These are phyloP conservation scores for Apiotrichum gamsii DNA, from an alignment of 1,284 basidiomycete genomes.

Conservation along the genomic window DNA sequence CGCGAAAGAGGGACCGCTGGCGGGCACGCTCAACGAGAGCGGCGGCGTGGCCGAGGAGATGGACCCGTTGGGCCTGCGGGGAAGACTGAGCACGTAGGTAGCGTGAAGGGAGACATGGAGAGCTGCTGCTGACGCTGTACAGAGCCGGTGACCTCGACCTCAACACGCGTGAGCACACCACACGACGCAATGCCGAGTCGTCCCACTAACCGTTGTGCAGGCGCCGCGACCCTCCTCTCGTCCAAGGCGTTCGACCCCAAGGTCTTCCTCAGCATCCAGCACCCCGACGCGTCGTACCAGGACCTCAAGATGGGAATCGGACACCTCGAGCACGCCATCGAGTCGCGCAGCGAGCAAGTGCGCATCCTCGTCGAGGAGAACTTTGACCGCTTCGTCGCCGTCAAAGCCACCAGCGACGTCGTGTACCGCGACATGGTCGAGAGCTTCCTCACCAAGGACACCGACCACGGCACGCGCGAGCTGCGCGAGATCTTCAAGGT, in stretches of 20 bases:
- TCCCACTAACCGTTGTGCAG: conserved; percentile 47
- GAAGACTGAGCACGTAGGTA: conserved; percentile 36
- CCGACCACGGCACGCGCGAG: conserved; percentile 77
- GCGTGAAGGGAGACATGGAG: not conserved
- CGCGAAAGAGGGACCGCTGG: conserved; percentile 41
- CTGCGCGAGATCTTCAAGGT: conserved; percentile 72
- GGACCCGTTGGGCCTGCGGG: conserved; percentile 44
- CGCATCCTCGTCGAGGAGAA: conserved; percentile 94
- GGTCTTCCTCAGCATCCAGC: conserved; percentile 79
- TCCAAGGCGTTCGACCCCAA: conserved; percentile 97
- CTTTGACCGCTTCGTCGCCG: conserved; percentile 95
- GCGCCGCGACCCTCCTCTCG: conserved; percentile 69
- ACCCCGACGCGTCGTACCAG: conserved; percentile 93
- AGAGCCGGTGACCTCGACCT: conserved; percentile 37
- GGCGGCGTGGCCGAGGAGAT: conserved; percentile 38
- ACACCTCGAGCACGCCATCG: conserved; percentile 68
- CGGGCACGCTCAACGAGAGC: conserved; percentile 35
- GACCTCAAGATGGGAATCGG: conserved; percentile 72
- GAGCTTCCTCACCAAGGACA: conserved; percentile 66
- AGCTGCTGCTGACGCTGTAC: not conserved
- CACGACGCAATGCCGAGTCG: too few species aligned
- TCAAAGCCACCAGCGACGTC: conserved; percentile 92
- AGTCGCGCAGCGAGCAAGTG: conserved; percentile 84
- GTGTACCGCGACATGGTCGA: conserved; percentile 90
- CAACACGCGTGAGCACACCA: conserved; percentile 35